Percentiles rank a stretch among this genome's conserved stretches.
phyloP scores from a whole-genome alignment of 192 early-diverging fungal genomes.

The Gamsiella multidivaricata region DNA sequence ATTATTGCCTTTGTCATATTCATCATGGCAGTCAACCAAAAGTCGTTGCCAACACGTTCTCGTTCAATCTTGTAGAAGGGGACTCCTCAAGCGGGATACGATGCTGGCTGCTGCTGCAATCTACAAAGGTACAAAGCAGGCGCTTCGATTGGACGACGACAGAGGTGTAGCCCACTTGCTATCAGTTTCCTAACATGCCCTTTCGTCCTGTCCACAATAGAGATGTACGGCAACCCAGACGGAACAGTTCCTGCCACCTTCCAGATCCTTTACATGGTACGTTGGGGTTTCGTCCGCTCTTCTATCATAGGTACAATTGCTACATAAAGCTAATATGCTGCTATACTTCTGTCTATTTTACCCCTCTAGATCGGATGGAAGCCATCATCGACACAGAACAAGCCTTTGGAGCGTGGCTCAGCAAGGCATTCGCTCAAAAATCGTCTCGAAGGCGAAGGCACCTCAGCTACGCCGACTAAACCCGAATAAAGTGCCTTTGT shows the following conservation, averaged over 20 bases:
- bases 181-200: neutral
- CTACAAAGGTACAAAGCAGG: constrained; percentile 90
- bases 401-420: constrained; percentile 85
- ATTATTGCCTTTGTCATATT: neutral
- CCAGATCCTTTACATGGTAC: constrained; percentile 76
- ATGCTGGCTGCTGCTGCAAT: constrained; percentile 85
- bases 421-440: constrained; percentile 85
- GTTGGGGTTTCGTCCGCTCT: constrained; percentile 5
- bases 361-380: constrained; percentile 91
- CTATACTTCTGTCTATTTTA: neutral
- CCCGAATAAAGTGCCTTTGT: constrained; percentile 18
- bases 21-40: neutral
- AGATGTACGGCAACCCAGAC: constrained; percentile 88
- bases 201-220: constrained; percentile 57
- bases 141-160: no score
- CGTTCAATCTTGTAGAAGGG: constrained; percentile 57
- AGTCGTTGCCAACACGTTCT: neutral
- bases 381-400: constrained; percentile 83
- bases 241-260: constrained; percentile 95
- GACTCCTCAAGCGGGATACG: constrained; percentile 84
- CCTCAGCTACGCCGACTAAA: neutral
- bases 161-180: neutral
- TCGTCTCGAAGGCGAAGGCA: constrained; percentile 47
- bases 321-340: neutral
- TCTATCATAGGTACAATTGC: neutral